A percentile compares a stretch with the other conserved stretches of the same genome.
Evolutionary conservation across 75 land plant species (phyloP).

Genomic region (Cryptomeria japonica): DNA sequence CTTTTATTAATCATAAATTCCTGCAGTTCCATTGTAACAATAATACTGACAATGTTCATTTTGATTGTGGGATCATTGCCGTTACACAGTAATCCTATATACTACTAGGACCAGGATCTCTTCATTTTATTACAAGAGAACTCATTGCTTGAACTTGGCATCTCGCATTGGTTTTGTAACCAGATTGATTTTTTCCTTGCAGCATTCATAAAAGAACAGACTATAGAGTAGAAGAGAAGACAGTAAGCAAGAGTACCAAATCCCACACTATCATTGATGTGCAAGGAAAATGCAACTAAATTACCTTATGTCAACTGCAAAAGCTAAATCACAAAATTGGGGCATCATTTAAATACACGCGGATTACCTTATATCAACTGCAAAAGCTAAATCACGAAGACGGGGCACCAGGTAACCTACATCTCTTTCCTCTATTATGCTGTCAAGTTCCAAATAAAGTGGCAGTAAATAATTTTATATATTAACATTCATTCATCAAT

Average conservation of each 20-base stretch:
- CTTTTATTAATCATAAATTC: neutral
- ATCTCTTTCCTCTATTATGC: conserved; percentile 74
- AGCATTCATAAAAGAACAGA: neutral
- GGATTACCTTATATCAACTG: conserved; percentile 87
- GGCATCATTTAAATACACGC: conserved; percentile 51
- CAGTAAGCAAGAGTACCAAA: neutral
- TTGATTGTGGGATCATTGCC: neutral
- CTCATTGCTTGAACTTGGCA: neutral
- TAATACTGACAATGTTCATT: neutral
- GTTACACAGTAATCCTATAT: neutral
- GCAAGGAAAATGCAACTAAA: conserved; percentile 4
- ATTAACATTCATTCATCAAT: neutral
- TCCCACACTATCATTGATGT: neutral
- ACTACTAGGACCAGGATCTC: neutral
- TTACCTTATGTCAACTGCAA: conserved; percentile 94
- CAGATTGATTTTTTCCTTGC: neutral
- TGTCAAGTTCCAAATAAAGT: conserved; percentile 25
- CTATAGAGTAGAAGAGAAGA: neutral
- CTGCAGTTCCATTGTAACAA: neutral
- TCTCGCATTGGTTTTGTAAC: neutral
- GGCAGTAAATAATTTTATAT: conserved; percentile 2
- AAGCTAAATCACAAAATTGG: conserved; percentile 86
- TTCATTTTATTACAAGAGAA: neutral
- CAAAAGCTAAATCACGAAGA: conserved; percentile 90
- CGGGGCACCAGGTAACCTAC: conserved; percentile 68